Percentiles rank a stretch among this genome's conserved stretches.
phyloP scores from a whole-genome alignment of 139 green algal species.

The Dunaliella primolecta region DNA sequence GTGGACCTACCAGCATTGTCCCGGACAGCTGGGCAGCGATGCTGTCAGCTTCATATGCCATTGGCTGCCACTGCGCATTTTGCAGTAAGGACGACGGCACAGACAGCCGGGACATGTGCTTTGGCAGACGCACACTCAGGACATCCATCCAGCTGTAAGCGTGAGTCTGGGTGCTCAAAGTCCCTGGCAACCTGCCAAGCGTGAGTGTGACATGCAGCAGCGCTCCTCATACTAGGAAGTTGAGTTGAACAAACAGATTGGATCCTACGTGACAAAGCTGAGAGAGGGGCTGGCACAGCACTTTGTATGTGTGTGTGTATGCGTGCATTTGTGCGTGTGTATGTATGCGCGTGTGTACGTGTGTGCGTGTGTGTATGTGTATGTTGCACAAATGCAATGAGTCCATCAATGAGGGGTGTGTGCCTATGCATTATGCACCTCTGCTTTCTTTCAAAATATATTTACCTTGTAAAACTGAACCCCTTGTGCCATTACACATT shows the following conservation, averaged over 20 bases:
- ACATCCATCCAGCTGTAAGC: slow-evolving; percentile 7
- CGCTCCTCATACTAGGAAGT: no score
- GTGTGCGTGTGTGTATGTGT: background rate
- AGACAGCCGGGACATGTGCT: background rate
- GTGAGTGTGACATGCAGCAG: no score
- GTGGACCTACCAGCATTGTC: background rate
- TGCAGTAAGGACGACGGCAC: background rate
- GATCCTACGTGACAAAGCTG: no score
- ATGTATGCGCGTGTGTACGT: background rate
- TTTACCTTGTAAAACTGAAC: no score
- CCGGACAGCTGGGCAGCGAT: background rate
- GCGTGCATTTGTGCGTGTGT: background rate
- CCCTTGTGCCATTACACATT: no score
- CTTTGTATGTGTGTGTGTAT: background rate
- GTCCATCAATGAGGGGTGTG: no score
- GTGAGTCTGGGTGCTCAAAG: background rate
- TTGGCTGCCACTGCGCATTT: background rate
- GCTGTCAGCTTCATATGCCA: background rate
- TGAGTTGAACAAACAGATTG: no score
- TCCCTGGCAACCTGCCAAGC: background rate
- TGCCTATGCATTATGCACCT: no score
- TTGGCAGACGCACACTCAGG: background rate
- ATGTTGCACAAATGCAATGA: no score
- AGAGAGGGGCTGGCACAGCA: background rate
- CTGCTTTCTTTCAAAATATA: no score